These are phyloP conservation scores for Exophiala xenobiotica DNA, from an alignment of 2,329 filamentous ascomycete genomes.

Conservation along the genomic window DNA sequence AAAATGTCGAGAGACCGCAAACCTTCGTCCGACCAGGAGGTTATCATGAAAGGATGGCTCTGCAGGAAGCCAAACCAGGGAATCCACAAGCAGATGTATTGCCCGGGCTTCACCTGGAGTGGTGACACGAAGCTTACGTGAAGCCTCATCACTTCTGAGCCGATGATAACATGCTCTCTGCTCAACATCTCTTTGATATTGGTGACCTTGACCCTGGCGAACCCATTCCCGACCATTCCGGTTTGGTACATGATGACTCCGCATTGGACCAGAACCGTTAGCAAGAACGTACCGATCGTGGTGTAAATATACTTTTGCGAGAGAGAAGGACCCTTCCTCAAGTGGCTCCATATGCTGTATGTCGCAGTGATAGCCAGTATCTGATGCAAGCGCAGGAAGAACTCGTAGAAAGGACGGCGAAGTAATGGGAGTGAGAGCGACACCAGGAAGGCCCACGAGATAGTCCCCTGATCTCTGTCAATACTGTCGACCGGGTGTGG, in stretches of 20 bases:
- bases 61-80: constrained; percentile 26
- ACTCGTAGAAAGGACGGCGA: constrained; percentile 18
- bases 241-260: too few species aligned
- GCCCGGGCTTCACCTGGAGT: constrained; percentile 16
- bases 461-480: too few species aligned
- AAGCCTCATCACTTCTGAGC: too few species aligned
- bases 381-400: constrained; percentile 25
- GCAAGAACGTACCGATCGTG: constrained; percentile 9
- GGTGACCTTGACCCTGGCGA: too few species aligned
- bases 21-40: constrained; percentile 30
- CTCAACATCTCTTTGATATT: too few species aligned
- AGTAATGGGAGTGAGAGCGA: constrained; percentile 19
- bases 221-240: too few species aligned
- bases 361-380: constrained; percentile 12
- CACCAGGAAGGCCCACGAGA: constrained; percentile 19
- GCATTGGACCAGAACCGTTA: too few species aligned
- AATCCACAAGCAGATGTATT: constrained; percentile 26
- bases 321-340: neutral
- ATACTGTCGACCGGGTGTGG: too few species aligned
- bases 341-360: constrained; percentile 19
- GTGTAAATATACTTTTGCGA: neutral
- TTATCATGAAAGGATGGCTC: constrained; percentile 33
- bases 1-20: constrained; percentile 36
- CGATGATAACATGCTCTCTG: too few species aligned
- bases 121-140: too few species aligned